These are phyloP conservation scores for Saturnispora silvae DNA, from an alignment of 805 yeast species.

Conservation along the genomic window DNA sequence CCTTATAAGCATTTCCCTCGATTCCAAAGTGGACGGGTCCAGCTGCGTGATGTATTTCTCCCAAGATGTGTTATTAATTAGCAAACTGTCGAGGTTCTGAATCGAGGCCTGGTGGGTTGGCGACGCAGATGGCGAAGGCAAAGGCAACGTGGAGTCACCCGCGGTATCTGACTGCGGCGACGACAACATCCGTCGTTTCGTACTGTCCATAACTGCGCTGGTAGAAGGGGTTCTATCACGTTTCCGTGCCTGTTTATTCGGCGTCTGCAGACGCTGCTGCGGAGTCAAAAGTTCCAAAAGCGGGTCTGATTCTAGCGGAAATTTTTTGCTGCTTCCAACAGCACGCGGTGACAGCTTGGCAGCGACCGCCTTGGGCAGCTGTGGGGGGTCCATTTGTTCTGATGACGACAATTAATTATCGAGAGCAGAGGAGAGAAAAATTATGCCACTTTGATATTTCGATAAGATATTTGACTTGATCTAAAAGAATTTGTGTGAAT, in stretches of 20 bases:
- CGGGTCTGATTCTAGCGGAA: too few relatives aligned
- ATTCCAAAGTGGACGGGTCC: slow-evolving; percentile 37
- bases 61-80: neutral
- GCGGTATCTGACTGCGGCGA: neutral
- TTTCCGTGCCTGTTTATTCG: neutral
- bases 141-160: slow-evolving; percentile 29
- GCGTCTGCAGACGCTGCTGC: neutral
- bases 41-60: slow-evolving; percentile 12
- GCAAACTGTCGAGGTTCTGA: neutral
- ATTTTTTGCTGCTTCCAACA: too few relatives aligned
- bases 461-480: too few relatives aligned
- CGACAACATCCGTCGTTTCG: neutral
- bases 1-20: slow-evolving; percentile 34
- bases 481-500: too few relatives aligned
- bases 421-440: too few relatives aligned
- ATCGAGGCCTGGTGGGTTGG: slow-evolving; percentile 32
- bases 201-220: too few relatives aligned
- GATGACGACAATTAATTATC: too few relatives aligned
- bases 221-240: neutral
- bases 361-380: too few relatives aligned
- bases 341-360: too few relatives aligned
- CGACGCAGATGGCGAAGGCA: slow-evolving; percentile 62
- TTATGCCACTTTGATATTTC: too few relatives aligned
- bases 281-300: too few relatives aligned
- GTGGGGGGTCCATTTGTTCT: too few relatives aligned